Evolutionary conservation across 108 stramenopile species (phyloP).

Genomic region (Skeletonema marinoi): DNA sequence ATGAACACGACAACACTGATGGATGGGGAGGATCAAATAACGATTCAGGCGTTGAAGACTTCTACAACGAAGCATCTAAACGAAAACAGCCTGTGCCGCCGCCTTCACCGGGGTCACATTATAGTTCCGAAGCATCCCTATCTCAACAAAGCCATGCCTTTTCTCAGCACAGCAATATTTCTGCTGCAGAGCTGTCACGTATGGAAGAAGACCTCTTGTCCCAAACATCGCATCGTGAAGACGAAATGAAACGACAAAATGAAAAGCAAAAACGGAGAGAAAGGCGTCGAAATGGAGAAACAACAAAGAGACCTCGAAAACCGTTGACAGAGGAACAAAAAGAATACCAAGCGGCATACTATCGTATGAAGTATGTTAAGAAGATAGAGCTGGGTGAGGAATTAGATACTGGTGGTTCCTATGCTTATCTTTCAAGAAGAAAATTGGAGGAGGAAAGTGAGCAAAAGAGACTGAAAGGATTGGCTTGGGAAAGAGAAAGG

Average conservation of each 20-base stretch:
- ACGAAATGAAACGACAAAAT: slow-evolving; percentile 34
- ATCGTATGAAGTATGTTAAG: slow-evolving; percentile 27
- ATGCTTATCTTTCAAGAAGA: slow-evolving; percentile 27
- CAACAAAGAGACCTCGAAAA: not conserved
- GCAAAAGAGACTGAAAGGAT: slow-evolving; percentile 17
- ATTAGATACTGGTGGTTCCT: slow-evolving; percentile 31
- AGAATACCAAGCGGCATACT: slow-evolving; percentile 2
- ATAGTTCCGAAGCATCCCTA: not conserved
- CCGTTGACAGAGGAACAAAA: slow-evolving; percentile 15
- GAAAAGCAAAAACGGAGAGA: slow-evolving; percentile 2
- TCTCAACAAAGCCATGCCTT: slow-evolving; percentile 2
- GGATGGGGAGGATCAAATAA: not conserved
- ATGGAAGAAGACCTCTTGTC: slow-evolving; percentile 38
- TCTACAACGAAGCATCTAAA: slow-evolving; percentile 25
- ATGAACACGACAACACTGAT: not conserved
- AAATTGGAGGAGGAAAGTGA: slow-evolving; percentile 11
- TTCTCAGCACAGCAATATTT: slow-evolving; percentile 16
- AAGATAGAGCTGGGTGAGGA: slow-evolving; percentile 29
- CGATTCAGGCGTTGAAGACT: slow-evolving; percentile 7
- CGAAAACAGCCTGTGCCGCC: not conserved
- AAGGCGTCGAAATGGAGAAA: not conserved
- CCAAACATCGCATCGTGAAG: slow-evolving; percentile 35
- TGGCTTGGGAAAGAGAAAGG: slow-evolving; percentile 21
- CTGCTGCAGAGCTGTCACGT: slow-evolving; percentile 32
- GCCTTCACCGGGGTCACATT: not conserved